Conservation (phyloP, 148 eudicot genomes). For the Chenopodium suecicum region DNA sequence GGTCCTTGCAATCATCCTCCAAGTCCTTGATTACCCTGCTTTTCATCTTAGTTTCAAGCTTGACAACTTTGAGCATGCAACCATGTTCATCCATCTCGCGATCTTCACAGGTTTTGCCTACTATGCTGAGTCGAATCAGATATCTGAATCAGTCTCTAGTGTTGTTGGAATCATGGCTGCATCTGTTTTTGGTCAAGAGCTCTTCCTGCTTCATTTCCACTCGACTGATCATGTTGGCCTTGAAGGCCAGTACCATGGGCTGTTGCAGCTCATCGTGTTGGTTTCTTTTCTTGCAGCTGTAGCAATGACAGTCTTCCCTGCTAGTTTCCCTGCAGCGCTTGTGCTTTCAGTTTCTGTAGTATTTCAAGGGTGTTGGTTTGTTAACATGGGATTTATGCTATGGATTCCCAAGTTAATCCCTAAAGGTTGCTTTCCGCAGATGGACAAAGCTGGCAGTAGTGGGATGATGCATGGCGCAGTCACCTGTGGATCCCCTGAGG, state of each 20-base stretch:
- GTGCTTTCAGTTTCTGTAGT: conserved; percentile 57
- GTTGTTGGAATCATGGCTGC: conserved; percentile 59
- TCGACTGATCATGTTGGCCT: conserved; percentile 85
- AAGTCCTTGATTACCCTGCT: conserved; percentile 47
- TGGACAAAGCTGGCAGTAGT: conserved; percentile 11
- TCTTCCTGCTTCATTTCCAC: conserved; percentile 73
- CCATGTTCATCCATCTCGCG: conserved; percentile 80
- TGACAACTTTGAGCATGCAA: conserved; percentile 69
- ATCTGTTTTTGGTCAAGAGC: conserved; percentile 70
- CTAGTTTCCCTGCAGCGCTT: conserved; percentile 55
- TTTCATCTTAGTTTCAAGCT: conserved; percentile 48
- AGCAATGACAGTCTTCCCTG: conserved; percentile 38
- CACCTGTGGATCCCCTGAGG: conserved; percentile 50
- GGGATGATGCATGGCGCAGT: conserved; percentile 47
- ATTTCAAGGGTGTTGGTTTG: conserved; percentile 79
- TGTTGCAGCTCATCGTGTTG: conserved; percentile 65
- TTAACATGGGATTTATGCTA: conserved; percentile 77
- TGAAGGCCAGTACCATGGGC: conserved; percentile 89
- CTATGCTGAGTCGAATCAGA: conserved; percentile 36
- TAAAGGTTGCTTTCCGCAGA: conserved; percentile 47
- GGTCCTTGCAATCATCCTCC: conserved; percentile 49
- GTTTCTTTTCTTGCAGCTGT: conserved; percentile 54
- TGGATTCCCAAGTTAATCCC: conserved; percentile 77
- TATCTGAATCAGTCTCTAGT: conserved; percentile 38
- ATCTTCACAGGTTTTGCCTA: conserved; percentile 67